phyloP scores from a whole-genome alignment of 805 yeast species.

The Wickerhamomyces bisporus region DNA sequence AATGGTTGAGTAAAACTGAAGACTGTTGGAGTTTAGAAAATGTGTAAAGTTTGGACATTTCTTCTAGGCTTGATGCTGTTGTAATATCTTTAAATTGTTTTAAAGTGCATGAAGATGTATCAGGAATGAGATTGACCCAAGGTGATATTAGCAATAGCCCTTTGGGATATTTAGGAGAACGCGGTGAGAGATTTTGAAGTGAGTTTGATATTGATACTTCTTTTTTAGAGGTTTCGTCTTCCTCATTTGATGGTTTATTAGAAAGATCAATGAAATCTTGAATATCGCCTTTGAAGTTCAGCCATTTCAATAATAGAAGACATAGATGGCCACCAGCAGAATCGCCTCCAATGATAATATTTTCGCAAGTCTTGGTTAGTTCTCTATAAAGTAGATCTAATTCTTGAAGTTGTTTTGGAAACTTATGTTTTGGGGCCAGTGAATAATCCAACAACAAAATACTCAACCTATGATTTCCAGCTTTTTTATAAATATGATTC shows the following conservation, averaged over 20 bases:
- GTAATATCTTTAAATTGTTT: constrained; percentile 6
- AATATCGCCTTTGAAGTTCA: neutral
- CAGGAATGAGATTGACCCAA: constrained; percentile 14
- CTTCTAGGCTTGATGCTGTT: constrained; percentile 3
- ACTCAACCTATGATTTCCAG: constrained; percentile 13
- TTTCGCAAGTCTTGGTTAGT: constrained; percentile 11
- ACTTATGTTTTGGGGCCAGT: constrained; percentile 17
- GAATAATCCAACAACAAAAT: constrained; percentile 26
- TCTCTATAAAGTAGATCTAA: constrained; percentile 15
- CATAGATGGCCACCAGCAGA: constrained; percentile 28
- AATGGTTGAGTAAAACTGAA: constrained; percentile 3
- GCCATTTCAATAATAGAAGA: constrained; percentile 14
- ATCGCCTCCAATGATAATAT: constrained; percentile 25
- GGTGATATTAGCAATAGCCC: constrained; percentile 11
- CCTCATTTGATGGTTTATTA: neutral
- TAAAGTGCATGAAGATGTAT: neutral
- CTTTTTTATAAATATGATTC: constrained; percentile 1
- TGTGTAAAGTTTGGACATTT: constrained; percentile 2
- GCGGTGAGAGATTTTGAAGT: too few species aligned
- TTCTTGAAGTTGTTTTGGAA: constrained; percentile 25
- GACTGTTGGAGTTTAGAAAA: constrained; percentile 1
- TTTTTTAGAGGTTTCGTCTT: neutral
- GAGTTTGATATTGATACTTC: too few species aligned
- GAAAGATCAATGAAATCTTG: neutral
- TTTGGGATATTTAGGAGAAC: neutral